A percentile compares a stretch with the other conserved stretches of the same genome.
Evolutionary conservation across 1,284 basidiomycete genomes (phyloP).

Genomic region (Rhizoctonia solani): DNA sequence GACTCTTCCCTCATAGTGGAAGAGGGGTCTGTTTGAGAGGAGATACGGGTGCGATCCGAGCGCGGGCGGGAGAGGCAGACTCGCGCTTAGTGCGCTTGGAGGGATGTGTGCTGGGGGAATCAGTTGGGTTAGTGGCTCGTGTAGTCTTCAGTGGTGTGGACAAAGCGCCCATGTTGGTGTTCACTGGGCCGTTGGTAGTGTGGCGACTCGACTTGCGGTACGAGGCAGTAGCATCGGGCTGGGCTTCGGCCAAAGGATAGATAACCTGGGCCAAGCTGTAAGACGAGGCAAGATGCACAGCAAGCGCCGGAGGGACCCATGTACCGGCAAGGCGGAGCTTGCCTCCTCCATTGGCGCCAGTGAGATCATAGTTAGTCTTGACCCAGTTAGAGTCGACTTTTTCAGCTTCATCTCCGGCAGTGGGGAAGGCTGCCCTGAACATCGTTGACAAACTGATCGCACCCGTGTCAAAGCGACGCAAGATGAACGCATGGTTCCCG

Average conservation of each 20-base stretch:
- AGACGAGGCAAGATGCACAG: conserved; percentile 53
- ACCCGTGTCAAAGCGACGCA: conserved; percentile 93
- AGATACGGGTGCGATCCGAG: neutral
- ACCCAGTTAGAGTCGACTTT: conserved; percentile 85
- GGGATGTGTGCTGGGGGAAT: conserved; percentile 2
- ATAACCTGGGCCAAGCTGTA: conserved; percentile 68
- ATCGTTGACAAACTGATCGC: conserved; percentile 96
- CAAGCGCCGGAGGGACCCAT: conserved; percentile 81
- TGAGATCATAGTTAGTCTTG: conserved; percentile 75
- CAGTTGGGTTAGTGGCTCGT: neutral
- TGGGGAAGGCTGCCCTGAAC: conserved; percentile 96
- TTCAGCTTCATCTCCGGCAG: conserved; percentile 78
- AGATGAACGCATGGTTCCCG: conserved; percentile 86
- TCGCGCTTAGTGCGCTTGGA: conserved; percentile 10
- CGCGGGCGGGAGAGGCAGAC: conserved; percentile 18
- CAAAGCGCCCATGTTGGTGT: conserved; percentile 9
- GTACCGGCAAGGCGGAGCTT: conserved; percentile 80
- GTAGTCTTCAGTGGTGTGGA: conserved; percentile 20
- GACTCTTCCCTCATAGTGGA: conserved; percentile 63
- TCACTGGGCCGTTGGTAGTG: conserved; percentile 28
- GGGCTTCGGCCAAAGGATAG: conserved; percentile 68
- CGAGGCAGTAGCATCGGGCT: conserved; percentile 73
- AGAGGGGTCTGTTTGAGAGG: conserved; percentile 9
- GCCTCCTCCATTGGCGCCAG: conserved; percentile 80
- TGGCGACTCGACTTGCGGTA: conserved; percentile 65